These are phyloP conservation scores for Lablab purpureus DNA, from an alignment of 306 rosid species.

Conservation along the genomic window DNA sequence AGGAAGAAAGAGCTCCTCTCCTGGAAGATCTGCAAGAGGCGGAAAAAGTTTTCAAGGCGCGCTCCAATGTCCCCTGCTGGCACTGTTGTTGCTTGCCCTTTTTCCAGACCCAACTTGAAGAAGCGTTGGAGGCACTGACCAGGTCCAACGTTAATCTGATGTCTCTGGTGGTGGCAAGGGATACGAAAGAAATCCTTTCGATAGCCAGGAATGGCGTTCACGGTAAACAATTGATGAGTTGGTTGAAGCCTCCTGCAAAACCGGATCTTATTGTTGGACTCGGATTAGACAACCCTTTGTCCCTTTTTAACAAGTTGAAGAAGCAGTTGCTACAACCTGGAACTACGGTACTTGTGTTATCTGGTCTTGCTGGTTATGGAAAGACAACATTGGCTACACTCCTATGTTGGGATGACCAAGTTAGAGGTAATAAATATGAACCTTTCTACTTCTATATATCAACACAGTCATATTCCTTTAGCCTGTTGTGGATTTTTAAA, in stretches of 20 bases:
- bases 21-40: neutral
- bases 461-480: neutral
- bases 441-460: neutral
- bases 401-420: slow-evolving; percentile 58
- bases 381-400: slow-evolving; percentile 63
- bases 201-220: neutral
- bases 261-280: slow-evolving; percentile 9
- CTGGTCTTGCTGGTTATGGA: slow-evolving; percentile 68
- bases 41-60: slow-evolving; percentile 38
- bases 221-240: neutral
- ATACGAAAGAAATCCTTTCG: slow-evolving; percentile 1
- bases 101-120: slow-evolving; percentile 31
- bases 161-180: neutral
- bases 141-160: neutral
- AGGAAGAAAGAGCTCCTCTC: neutral
- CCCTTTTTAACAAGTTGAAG: slow-evolving; percentile 44
- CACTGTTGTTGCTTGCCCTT: slow-evolving; percentile 16
- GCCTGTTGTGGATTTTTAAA: no score
- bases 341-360: slow-evolving; percentile 48
- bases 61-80: slow-evolving; percentile 47
- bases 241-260: neutral
- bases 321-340: slow-evolving; percentile 46
- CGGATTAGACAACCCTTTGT: slow-evolving; percentile 57
- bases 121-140: neutral
- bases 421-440: slow-evolving; percentile 50